phyloP scores from a whole-genome alignment of 2,329 filamentous ascomycete species.

The Paraphaeosphaeria sporulosa region DNA sequence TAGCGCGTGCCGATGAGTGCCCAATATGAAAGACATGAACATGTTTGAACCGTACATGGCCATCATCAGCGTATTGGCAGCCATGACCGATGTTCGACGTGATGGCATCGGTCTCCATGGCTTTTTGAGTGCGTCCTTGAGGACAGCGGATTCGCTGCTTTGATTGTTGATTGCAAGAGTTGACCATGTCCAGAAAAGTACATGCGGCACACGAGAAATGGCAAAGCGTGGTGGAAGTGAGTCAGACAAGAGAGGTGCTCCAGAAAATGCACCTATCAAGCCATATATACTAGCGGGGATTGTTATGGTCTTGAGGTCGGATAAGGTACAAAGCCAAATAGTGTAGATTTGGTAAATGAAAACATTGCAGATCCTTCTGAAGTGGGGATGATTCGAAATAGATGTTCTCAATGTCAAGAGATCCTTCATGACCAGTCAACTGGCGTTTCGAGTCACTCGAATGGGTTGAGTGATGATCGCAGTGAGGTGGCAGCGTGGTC shows the following conservation, averaged over 20 bases:
- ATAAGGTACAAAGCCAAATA: conserved; percentile 31
- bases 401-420: background rate
- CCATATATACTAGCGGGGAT: conserved; percentile 22
- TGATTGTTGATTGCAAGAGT: conserved; percentile 44
- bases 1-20: background rate
- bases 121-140: conserved; percentile 41
- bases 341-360: conserved; percentile 14
- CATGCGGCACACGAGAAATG: conserved; percentile 7
- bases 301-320: conserved; percentile 32
- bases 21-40: background rate
- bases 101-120: conserved; percentile 42
- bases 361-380: background rate
- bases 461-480: too few species aligned
- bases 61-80: background rate
- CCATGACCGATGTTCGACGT: conserved; percentile 17
- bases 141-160: conserved; percentile 25
- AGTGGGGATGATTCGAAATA: background rate
- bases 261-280: conserved; percentile 10
- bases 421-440: too few species aligned
- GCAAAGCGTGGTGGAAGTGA: background rate
- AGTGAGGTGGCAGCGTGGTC: background rate
- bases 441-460: too few species aligned
- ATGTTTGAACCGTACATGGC: background rate
- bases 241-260: background rate
- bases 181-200: conserved; percentile 34